These are phyloP conservation scores for Suhomyces ambrosiae DNA, from an alignment of 1,139 yeast species.

Conservation along the genomic window DNA sequence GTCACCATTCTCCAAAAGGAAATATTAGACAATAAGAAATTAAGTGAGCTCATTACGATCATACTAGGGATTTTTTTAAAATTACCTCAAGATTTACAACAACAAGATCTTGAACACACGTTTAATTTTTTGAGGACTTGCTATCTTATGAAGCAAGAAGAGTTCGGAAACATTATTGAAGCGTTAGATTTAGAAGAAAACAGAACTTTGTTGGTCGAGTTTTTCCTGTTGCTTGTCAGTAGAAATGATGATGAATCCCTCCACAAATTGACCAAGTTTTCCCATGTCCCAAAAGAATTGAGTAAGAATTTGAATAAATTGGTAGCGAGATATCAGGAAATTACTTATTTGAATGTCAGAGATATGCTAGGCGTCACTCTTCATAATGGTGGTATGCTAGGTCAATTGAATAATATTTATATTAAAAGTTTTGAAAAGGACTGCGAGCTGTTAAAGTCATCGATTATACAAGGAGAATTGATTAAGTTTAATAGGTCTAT, in stretches of 20 bases:
- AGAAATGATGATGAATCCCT: conserved; percentile 45
- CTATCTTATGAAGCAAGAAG: conserved; percentile 35
- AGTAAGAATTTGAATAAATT: conserved; percentile 26
- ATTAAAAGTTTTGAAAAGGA: conserved; percentile 47
- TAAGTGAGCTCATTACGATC: conserved; percentile 35
- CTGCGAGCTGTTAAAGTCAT: conserved; percentile 45
- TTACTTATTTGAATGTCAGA: conserved; percentile 28
- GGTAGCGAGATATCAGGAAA: conserved; percentile 23
- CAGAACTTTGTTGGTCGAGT: conserved; percentile 25
- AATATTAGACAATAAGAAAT: conserved; percentile 31
- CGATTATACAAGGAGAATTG: conserved; percentile 51
- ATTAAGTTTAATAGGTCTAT: conserved; percentile 50
- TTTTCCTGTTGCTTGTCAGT: conserved; percentile 32
- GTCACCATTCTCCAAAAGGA: conserved; percentile 39
- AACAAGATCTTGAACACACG: conserved; percentile 27
- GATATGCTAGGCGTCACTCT: conserved; percentile 41
- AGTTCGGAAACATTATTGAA: conserved; percentile 23
- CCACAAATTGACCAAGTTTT: conserved; percentile 29
- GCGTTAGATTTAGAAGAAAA: conserved; percentile 19
- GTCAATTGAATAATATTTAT: conserved; percentile 38
- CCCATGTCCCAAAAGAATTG: conserved; percentile 34
- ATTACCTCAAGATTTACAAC: conserved; percentile 19
- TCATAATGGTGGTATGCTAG: conserved; percentile 43
- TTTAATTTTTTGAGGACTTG: conserved; percentile 43
- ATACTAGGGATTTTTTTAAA: conserved; percentile 35